Conservation (phyloP, 176 grass and related monocot species). For the Lolium multiflorum region DNA sequence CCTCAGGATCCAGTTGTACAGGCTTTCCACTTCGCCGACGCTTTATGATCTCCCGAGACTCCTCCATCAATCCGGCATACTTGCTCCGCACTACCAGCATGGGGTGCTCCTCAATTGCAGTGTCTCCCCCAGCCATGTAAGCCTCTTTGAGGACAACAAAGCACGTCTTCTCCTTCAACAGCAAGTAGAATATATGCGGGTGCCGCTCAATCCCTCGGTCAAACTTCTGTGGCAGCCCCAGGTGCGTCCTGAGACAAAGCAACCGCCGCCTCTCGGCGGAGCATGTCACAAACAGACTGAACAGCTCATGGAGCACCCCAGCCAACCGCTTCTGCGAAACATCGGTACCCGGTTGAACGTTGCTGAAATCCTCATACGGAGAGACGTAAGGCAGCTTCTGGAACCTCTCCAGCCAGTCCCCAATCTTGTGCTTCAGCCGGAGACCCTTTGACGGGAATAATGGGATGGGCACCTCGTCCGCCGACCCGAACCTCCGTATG, state of each 20-base stretch:
- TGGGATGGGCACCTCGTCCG: slow-evolving; percentile 52
- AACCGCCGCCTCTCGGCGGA: slow-evolving; percentile 71
- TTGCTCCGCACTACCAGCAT: slow-evolving; percentile 64
- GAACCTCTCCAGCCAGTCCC: slow-evolving; percentile 68
- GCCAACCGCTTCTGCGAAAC: slow-evolving; percentile 64
- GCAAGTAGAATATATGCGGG: slow-evolving; percentile 74
- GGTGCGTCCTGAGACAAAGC: slow-evolving; percentile 64
- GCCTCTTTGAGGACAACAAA: slow-evolving; percentile 91
- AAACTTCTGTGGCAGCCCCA: slow-evolving; percentile 76
- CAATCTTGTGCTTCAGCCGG: slow-evolving; percentile 73
- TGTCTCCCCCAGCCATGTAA: slow-evolving; percentile 57
- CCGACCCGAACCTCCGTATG: slow-evolving; percentile 33
- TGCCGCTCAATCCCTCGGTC: slow-evolving; percentile 69
- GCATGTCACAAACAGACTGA: slow-evolving; percentile 69
- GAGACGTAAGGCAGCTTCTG: slow-evolving; percentile 71
- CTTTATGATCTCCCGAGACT: slow-evolving; percentile 62
- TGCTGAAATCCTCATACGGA: slow-evolving; percentile 66
- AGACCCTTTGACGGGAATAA: slow-evolving; percentile 80
- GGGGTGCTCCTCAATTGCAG: slow-evolving; percentile 56
- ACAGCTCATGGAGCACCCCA: slow-evolving; percentile 75
- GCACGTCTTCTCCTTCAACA: slow-evolving; percentile 82
- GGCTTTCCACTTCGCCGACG: slow-evolving; percentile 42
- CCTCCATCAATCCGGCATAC: slow-evolving; percentile 69
- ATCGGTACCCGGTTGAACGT: slow-evolving; percentile 45
- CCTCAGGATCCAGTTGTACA: background rate